Evolutionary conservation across 345 rosid species (phyloP), one percentile per base, ranked within the genome.

Genomic region (Hevea brasiliensis): DNA sequence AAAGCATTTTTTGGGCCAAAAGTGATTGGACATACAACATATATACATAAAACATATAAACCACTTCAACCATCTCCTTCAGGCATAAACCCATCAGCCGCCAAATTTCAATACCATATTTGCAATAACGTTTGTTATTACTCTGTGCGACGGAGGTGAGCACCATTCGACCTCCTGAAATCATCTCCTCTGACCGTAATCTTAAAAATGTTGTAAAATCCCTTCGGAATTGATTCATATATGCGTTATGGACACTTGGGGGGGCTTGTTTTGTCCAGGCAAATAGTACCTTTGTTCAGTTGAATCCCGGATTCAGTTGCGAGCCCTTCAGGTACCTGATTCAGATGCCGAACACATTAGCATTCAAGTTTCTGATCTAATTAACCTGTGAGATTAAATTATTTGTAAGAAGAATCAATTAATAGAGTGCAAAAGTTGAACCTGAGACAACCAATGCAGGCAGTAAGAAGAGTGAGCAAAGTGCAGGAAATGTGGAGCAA

Each of bases 361-460:
- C 37, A 32, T 32, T n/a, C n/a, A n/a, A n/a, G n/a, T n/a, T n/a
- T n/a, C n/a, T 2, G 37, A 32, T 32, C 37, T 32, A 32, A 32
- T 32, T 32, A 4, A 32, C 37, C 37, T 1, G 37, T 32, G 37
- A 32, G 37, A 32, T 32, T 4, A 4, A 32, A 32, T 32, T 2
- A 32, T 32, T 32, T 32, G 2, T 24, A 41, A 41, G 14, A 24
- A 57, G 51, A 47, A 47, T 47, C 17, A 12, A 47, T 12, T 11
- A 47, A 47, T 17, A 13, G n/a, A 50, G 4, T 17, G n/a, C 6
- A 4, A 50, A 50, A 50, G 6, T 14, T 15, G 26, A 12, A 80
- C 88, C 84, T 77, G 68, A 47, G 88, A 85, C 18, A 81, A 80
- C 75, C 74, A 83, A 58, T 83, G 85, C 18, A 83, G 64, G 56